Evolutionary conservation across 1,139 yeast species (phyloP).

Genomic region (Debaryomycetaceae sp.): DNA sequence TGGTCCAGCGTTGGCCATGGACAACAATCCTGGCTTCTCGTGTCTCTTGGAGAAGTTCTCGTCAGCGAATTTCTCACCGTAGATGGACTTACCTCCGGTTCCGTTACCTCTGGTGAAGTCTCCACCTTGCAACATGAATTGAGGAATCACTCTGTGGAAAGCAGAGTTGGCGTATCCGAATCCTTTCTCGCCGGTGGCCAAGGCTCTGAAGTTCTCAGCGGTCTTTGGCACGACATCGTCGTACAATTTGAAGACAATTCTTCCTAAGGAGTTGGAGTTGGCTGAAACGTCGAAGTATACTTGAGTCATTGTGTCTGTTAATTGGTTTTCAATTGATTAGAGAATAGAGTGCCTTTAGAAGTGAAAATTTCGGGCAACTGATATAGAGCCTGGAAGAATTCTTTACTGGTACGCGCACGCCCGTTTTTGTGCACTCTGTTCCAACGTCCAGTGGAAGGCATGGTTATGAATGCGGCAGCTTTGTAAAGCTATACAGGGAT

Average conservation of each 20-base stretch:
- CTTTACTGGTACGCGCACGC: neutral
- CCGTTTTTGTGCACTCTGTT: neutral
- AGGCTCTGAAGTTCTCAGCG: conserved; percentile 96
- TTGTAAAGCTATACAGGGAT: neutral
- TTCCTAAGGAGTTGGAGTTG: conserved; percentile 46
- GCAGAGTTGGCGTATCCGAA: conserved; percentile 87
- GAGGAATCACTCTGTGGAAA: conserved; percentile 98
- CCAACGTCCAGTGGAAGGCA: neutral
- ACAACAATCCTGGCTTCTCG: conserved; percentile 89
- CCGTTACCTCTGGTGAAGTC: conserved; percentile 94
- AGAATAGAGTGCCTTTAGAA: neutral
- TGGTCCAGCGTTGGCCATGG: conserved; percentile 99
- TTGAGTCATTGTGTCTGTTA: conserved; percentile 39
- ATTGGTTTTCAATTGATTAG: neutral
- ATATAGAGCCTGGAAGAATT: neutral
- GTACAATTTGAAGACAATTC: conserved; percentile 60
- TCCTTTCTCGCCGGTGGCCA: conserved; percentile 96
- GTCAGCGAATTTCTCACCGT: conserved; percentile 93
- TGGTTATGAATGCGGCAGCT: neutral
- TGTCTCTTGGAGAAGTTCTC: conserved; percentile 89
- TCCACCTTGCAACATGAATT: conserved; percentile 99
- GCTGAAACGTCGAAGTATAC: conserved; percentile 79
- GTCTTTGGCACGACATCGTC: conserved; percentile 97
- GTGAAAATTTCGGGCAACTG: neutral
- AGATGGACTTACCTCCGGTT: conserved; percentile 98